Conservation (phyloP, 305 asterid genomes). For the Lippia alba region DNA sequence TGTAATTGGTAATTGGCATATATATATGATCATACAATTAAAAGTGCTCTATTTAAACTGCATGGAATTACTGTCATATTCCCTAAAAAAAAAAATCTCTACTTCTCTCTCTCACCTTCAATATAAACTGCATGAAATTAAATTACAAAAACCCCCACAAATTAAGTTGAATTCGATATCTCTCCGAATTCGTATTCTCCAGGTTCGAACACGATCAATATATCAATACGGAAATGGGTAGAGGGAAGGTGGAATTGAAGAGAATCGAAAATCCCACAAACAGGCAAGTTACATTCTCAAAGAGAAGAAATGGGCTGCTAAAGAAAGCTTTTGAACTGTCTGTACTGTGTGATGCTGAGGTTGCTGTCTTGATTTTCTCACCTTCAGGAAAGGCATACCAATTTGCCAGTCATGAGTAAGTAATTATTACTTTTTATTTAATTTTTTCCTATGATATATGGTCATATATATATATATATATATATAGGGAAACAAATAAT, state of each 20-base stretch:
- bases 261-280: conserved; percentile 62
- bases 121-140: background rate
- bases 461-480: background rate
- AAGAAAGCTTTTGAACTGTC: conserved; percentile 59
- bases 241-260: conserved; percentile 70
- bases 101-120: conserved; percentile 11
- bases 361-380: conserved; percentile 55
- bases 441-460: background rate
- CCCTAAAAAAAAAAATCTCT: conserved; percentile 10
- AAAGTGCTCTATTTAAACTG: conserved; percentile 26
- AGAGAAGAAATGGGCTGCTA: conserved; percentile 57
- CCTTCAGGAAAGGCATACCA: conserved; percentile 58
- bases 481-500: too few species aligned
- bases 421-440: background rate
- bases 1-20: background rate
- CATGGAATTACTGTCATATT: conserved; percentile 24
- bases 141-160: too few species aligned
- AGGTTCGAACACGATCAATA: background rate
- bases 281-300: conserved; percentile 64
- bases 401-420: conserved; percentile 60
- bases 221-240: conserved; percentile 47
- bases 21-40: background rate
- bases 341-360: conserved; percentile 52
- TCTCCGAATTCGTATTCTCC: too few species aligned
- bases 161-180: too few species aligned